Evolutionary conservation across 495 filamentous ascomycete species (phyloP), one percentile per base, ranked within the genome.

Genomic region (Aspergillus homomorphus): DNA sequence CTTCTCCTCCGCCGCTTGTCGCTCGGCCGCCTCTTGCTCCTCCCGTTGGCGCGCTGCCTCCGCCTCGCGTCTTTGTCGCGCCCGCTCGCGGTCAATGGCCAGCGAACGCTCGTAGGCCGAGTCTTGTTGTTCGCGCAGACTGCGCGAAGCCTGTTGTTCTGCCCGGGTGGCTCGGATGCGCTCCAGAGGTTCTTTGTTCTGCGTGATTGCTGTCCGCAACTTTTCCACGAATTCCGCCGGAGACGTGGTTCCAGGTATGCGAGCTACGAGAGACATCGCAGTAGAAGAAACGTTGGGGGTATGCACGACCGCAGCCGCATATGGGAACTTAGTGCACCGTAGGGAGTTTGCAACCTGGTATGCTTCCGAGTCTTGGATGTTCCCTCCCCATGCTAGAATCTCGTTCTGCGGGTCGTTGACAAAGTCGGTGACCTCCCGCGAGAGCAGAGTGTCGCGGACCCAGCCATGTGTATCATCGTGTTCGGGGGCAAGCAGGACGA

Each of bases 381-480:
- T 95, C 19, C 95, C 94, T 19, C 84, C 91, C 94, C 94, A 98
- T 3, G 98, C 68, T 3, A 97, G 76, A 43, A 97, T 82, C 60
- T 89, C 87, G 66, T 92, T 88, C 38, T 77, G 73, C 3, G 84
- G 80, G 58, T 90, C 80, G 54, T 83, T 87, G 66, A 98, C 64
- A 58, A 89, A 96, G 22, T 76, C 69, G 18, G 87, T 77, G 3
- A 96, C 83, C 48, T 93, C 87, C 18, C 82, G 83, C 12, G 87
- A 81, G 8, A 95, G 78, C 0, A 98, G 82, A 0, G 91, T 97
- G 43, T 93, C 84, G 12, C 82, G 82, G 51, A 94, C 85, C 76
- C 92, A 98, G n/a, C 83, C 77, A 21, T 81, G 80, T 3, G 90
- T 97, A 63, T 96, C 90, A 63, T 97, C 94, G 67, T 98, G 93